Evolutionary conservation across 345 rosid species (phyloP), one percentile per base, ranked within the genome.

Genomic region (Camelina hispida): DNA sequence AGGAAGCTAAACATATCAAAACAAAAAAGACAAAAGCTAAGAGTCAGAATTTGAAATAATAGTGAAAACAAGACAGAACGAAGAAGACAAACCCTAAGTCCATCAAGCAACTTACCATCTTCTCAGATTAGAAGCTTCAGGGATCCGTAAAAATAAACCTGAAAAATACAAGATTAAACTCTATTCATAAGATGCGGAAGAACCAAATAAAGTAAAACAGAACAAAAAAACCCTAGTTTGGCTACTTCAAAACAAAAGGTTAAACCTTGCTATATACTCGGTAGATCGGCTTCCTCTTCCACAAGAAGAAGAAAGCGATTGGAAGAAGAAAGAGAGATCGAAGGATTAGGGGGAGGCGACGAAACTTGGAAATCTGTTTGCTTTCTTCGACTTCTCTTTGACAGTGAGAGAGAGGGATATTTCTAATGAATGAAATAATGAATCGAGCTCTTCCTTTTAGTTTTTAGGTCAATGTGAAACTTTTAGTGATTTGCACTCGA

Each of bases 41-140:
- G 28, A 9, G 64, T 69, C 25, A 72, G 54, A n/a, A 2, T 32
- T 46, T 2, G 46, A 52, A 35, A 12, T 11, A 34, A 12, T 25
- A 61, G 7, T 0, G 28, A 34, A 34, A 25, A 16, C 11, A 57
- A 23, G 9, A 76, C 1, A 25, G n/a, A 48, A 77, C 7, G 37
- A 5, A 43, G 23, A 14, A 22, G n/a, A 14, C 37, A 69, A 64
- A 30, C 51, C 25, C 64, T 68, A 66, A 52, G 22, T 47, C 6
- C 20, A 62, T 9, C 7, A 51, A 55, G 40, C 2, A 69, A 68
- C 71, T 57, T 63, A 79, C 82, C 82, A 79, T 79, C 62, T 69
- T 74, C 16, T 48, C 55, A 12, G 56, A 63, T 62, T 14, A 46
- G 47, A 66, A 66, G 56, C 23, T 4, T n/a, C 7, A 47, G 5